Evolutionary conservation across 192 early-diverging fungal species (phyloP), one percentile per base, ranked within the genome.

Genomic region (Diversispora epigaea): DNA sequence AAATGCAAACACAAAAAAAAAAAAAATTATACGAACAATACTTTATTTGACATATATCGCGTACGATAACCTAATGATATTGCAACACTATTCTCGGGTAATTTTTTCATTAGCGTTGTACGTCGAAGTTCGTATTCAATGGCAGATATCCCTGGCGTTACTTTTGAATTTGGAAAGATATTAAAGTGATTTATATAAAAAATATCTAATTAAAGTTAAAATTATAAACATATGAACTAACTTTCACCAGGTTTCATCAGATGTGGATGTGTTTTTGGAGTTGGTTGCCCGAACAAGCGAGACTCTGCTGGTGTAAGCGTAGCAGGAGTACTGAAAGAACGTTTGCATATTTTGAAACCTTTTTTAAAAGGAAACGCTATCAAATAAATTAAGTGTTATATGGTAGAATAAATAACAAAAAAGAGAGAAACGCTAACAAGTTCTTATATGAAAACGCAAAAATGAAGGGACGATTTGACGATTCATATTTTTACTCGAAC

Each of bases 11-110:
- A n/a, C n/a, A n/a, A n/a, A n/a, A 11, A 15, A n/a, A 10, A 52
- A 3, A 3, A 1, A 25, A 43, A 62, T 10, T 10, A 50, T 44
- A 76, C 85, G 52, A 82, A 91, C 85, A 99, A 97, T 58, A 97
- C 94, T 66, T 93, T 92, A 61, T 93, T 90, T 69, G 95, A 92
- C 79, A 91, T 87, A 80, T 94, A 99, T 17, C 92, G 84, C 66
- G 94, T 88, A 0, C 85, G 84, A 74, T 94, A 88, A 3, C 94
- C 91, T 15, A 91, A 85, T 17, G 89, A 84, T 40, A 99, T 77
- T 19, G 88, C 89, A 4, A 90, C 77, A 58, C 90, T 89, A 44
- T 86, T 84, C 58, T 90, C 84, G 8, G 93, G 90, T 21, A 93
- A 77, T 6, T 80, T 65, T 15, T 80, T 71, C 76, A 94, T 87